A percentile compares a stretch with the other conserved stretches of the same genome.
Conservation (phyloP, 768 basidiomycete genomes). For the Leccinum sublutescens region DNA sequence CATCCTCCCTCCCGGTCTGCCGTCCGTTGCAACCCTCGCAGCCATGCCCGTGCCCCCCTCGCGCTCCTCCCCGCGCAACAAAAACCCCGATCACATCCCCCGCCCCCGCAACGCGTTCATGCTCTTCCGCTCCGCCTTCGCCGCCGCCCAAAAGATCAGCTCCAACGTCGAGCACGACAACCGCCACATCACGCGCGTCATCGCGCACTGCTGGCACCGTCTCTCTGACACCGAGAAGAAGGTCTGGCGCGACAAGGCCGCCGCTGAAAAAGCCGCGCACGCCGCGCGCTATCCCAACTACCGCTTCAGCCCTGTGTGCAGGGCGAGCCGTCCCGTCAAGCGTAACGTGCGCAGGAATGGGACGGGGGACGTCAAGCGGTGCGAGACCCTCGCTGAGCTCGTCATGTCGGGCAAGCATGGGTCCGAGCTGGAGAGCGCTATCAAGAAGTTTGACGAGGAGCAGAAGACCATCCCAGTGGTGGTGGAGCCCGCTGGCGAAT, state of each 20-base stretch:
- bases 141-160: conserved; percentile 47
- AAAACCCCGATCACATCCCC: conserved; percentile 41
- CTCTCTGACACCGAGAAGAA: conserved; percentile 50
- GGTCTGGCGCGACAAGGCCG: conserved; percentile 50
- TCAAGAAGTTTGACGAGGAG: conserved; percentile 34
- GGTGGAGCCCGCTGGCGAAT: not conserved
- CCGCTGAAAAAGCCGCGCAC: conserved; percentile 51
- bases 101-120: conserved; percentile 46
- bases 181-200: conserved; percentile 55
- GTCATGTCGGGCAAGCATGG: conserved; percentile 51
- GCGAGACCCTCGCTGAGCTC: conserved; percentile 48
- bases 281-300: conserved; percentile 50
- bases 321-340: conserved; percentile 44
- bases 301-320: conserved; percentile 47
- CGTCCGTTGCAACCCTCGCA: conserved; percentile 23
- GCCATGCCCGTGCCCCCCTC: conserved; percentile 32
- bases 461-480: not conserved
- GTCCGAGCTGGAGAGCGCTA: conserved; percentile 44
- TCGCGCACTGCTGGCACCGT: conserved; percentile 54
- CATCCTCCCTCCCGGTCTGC: not conserved
- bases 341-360: conserved; percentile 54
- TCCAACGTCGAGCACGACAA: conserved; percentile 54
- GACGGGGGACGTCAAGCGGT: conserved; percentile 46
- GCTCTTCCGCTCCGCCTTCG: conserved; percentile 62
- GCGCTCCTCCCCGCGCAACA: conserved; percentile 29